These are phyloP conservation scores for Mycena albidolilacea DNA, from an alignment of 768 basidiomycete species.

Conservation along the genomic window DNA sequence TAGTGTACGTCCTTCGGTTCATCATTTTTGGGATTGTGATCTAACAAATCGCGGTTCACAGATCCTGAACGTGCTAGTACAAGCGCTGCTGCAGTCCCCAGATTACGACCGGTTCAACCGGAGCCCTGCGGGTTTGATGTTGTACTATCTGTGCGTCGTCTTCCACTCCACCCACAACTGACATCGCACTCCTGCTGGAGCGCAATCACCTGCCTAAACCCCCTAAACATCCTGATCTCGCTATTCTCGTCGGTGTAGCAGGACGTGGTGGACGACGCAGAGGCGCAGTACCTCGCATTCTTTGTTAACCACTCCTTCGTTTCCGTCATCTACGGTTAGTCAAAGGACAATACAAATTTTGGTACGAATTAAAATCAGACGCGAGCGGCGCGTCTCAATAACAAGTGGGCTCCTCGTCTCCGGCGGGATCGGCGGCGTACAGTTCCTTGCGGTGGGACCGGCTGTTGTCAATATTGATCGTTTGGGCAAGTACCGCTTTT, in stretches of 20 bases:
- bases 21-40: background rate
- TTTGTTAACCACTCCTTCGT: no score
- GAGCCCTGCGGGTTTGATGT: conserved; percentile 71
- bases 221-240: conserved; percentile 96
- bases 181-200: conserved; percentile 37
- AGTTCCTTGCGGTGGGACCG: conserved; percentile 82
- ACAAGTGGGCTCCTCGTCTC: conserved; percentile 75
- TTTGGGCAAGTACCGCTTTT: conserved; percentile 58
- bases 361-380: no score
- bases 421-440: conserved; percentile 85
- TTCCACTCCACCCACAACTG: background rate
- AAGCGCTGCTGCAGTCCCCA: conserved; percentile 88
- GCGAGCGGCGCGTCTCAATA: no score
- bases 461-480: conserved; percentile 80
- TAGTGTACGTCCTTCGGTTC: conserved; percentile 53
- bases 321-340: no score
- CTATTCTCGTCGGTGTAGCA: conserved; percentile 94
- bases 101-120: conserved; percentile 70
- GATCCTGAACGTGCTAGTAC: conserved; percentile 81
- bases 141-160: conserved; percentile 83
- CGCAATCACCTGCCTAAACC: conserved; percentile 63
- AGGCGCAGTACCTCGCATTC: conserved; percentile 92
- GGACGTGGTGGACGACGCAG: conserved; percentile 88
- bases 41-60: conserved; percentile 49
- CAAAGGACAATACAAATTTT: no score